Conservation (phyloP, 2,329 filamentous ascomycete species). For the Penicillium corylophilum region DNA sequence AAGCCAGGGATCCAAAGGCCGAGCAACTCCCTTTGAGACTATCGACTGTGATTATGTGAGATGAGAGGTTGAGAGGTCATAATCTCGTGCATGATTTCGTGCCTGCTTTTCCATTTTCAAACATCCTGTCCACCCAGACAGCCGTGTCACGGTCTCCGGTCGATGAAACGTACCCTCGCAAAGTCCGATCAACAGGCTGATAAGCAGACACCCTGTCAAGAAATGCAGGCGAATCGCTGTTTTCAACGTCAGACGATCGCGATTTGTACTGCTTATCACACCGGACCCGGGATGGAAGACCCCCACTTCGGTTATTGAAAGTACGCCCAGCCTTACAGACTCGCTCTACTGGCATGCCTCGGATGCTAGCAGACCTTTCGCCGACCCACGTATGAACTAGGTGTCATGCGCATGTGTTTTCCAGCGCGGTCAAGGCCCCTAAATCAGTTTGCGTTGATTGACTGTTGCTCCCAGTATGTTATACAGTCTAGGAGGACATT, state of each 20-base stretch:
- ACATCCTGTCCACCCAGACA: background rate
- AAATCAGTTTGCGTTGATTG: too few species aligned
- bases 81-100: background rate
- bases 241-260: background rate
- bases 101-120: background rate
- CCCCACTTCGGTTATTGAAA: background rate
- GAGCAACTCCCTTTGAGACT: slow-evolving; percentile 13
- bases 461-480: too few species aligned
- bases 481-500: too few species aligned
- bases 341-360: background rate
- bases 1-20: slow-evolving; percentile 16
- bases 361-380: too few species aligned
- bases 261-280: background rate
- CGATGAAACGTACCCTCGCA: background rate
- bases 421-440: too few species aligned
- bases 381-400: too few species aligned
- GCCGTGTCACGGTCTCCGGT: background rate
- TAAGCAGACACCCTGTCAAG: background rate
- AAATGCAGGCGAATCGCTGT: background rate
- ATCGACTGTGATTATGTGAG: slow-evolving; percentile 9
- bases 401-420: too few species aligned
- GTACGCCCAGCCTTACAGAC: background rate
- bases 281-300: background rate
- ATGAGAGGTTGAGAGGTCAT: slow-evolving; percentile 1
- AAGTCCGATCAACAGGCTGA: background rate